A percentile compares a stretch with the other conserved stretches of the same genome.
Evolutionary conservation across 371 early-diverging fungal genomes (phyloP).

Genomic region (Dichotomocladium elegans): DNA sequence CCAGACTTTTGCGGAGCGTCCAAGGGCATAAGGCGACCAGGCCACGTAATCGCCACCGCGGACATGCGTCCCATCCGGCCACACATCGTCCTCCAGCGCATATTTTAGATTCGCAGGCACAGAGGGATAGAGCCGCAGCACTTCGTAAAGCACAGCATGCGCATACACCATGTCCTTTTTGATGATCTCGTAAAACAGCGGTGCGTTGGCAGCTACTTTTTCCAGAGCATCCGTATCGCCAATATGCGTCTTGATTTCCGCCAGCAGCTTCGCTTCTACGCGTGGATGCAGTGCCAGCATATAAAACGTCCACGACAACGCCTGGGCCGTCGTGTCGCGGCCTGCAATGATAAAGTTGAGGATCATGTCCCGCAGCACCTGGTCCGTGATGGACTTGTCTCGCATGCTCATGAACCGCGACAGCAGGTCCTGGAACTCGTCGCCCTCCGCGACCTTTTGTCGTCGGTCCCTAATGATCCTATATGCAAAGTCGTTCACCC

Average conservation of each 20-base stretch:
- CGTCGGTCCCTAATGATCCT: slow-evolving; percentile 41
- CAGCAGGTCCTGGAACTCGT: slow-evolving; percentile 52
- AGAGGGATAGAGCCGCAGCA: slow-evolving; percentile 68
- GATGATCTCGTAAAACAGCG: slow-evolving; percentile 38
- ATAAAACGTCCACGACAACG: slow-evolving; percentile 70
- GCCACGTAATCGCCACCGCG: slow-evolving; percentile 50
- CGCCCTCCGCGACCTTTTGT: slow-evolving; percentile 32
- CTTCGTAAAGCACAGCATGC: slow-evolving; percentile 62
- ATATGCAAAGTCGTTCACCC: slow-evolving; percentile 47
- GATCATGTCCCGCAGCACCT: slow-evolving; percentile 60
- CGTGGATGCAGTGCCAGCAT: slow-evolving; percentile 49
- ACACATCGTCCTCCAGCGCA: slow-evolving; percentile 62
- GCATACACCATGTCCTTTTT: slow-evolving; percentile 55
- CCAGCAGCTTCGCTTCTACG: slow-evolving; percentile 50
- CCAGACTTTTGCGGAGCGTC: slow-evolving; percentile 54
- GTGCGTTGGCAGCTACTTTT: slow-evolving; percentile 11
- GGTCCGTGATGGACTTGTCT: slow-evolving; percentile 49
- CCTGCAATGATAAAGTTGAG: slow-evolving; percentile 69
- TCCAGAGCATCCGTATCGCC: slow-evolving; percentile 18
- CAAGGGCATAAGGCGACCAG: slow-evolving; percentile 52
- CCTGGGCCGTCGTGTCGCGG: slow-evolving; percentile 71
- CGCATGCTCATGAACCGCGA: slow-evolving; percentile 56
- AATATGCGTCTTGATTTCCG: slow-evolving; percentile 48
- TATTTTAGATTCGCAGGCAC: slow-evolving; percentile 67
- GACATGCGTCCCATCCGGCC: slow-evolving; percentile 66